Evolutionary conservation across 768 basidiomycete species (phyloP), one percentile per base, ranked within the genome.

Genomic region (Pleurotus citrinopileatus): DNA sequence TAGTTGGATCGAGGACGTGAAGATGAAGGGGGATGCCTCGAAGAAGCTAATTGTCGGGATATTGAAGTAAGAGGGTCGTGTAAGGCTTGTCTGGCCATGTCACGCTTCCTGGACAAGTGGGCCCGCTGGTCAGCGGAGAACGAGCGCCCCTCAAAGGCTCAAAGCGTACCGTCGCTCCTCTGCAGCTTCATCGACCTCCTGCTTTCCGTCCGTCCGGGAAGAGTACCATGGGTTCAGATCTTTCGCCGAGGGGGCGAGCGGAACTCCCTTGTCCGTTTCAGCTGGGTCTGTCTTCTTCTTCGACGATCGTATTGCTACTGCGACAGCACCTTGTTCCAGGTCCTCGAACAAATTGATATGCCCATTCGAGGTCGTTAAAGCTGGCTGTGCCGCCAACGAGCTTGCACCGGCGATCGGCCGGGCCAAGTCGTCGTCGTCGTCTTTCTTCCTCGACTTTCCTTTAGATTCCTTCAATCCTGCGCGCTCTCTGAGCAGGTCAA

Each of bases 271-370:
- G 48, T 94, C 91, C 0, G 77, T 75, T 60, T 87, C 84, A 5
- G 69, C 69, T 0, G 75, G 65, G 3, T 68, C 58, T 7, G 70
- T 58, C 57, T 83, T 83, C 65, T 78, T 81, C 3, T 77, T 73
- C 2, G 78, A 73, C 20, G 58, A 38, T 26, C 74, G 77, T 12
- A 76, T 69, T 1, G 80, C 69, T 4, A 77, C 71, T 0, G 77
- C 64, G 19, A 78, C 69, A 3, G 77, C 70, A 57, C 73, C 78
- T 77, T 80, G 65, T 61, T 92, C 91, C n/a, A 92, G 59, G 61
- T 91, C 89, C 59, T 88, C 85, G 59, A 92, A 93, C 48, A 94
- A 70, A 63, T 92, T 93, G 68, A 93, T 90, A 61, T 94, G 91
- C 1, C 86, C 86, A 29, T 73, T 73, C 1, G 80, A 74, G 2